Percentiles rank a stretch among this genome's conserved stretches.
These are phyloP conservation scores for Cichorium intybus DNA, from an alignment of 140 eudicot genomes.

Conservation along the genomic window DNA sequence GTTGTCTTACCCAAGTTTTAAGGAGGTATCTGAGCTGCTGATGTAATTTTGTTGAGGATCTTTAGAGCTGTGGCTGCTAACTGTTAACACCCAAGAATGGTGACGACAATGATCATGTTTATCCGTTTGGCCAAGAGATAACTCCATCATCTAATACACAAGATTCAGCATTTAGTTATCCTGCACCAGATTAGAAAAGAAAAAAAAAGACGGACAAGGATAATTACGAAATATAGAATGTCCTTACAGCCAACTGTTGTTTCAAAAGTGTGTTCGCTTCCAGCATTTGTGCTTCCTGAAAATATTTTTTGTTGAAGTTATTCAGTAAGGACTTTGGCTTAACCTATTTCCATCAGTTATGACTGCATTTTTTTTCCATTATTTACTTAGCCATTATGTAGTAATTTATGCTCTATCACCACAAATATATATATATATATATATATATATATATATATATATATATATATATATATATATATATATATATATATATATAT, in stretches of 20 bases:
- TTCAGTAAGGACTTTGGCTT: constrained; percentile 4
- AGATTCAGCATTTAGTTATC: neutral
- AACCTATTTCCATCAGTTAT: neutral
- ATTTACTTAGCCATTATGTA: neutral
- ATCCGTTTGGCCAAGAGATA: neutral
- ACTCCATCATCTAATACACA: constrained; percentile 21
- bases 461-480: neutral
- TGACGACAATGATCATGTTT: neutral
- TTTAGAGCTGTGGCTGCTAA: constrained; percentile 15
- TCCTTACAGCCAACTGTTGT: constrained; percentile 22
- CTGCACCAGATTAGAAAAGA: neutral
- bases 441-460: neutral
- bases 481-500: neutral
- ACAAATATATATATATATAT: neutral
- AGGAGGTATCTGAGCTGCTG: constrained; percentile 19
- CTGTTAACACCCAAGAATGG: constrained; percentile 27
- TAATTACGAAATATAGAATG: neutral
- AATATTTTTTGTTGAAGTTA: neutral
- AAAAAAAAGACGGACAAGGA: neutral
- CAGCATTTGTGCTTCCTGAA: constrained; percentile 27
- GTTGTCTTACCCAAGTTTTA: constrained; percentile 33
- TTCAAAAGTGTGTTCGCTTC: constrained; percentile 28
- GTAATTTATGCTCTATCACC: no score
- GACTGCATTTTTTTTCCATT: neutral
- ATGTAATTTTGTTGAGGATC: constrained; percentile 11